Evolutionary conservation across 1,284 basidiomycete species (phyloP), one percentile per base, ranked within the genome.

Genomic region (Cryptococcus wingfieldii): DNA sequence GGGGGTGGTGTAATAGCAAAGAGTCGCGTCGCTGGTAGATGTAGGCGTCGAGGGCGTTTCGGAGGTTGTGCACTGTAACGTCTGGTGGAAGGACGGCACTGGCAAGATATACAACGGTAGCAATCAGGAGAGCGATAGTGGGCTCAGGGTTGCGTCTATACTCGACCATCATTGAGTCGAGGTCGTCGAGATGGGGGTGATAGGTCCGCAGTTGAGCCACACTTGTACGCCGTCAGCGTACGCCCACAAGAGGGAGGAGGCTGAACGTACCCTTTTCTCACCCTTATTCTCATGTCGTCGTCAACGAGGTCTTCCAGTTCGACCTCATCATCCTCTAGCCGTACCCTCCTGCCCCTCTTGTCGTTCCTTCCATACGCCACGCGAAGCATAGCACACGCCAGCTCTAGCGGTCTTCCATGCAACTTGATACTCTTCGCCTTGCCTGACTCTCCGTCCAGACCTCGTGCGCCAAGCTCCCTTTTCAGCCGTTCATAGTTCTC

Each of bases 121-220:
- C 51, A 9, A 72, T 51, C 4, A 74, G 59, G 1, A 75, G 59
- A 37, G 61, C 48, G 13, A 58, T 57, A 12, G 58, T 50, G 10
- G 49, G 39, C 5, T 55, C 53, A 9, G 56, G 46, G 8, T 55
- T 45, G 8, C 43, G 25, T 28, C 43, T 45, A 47, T 60, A 58
- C 6, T 53, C 28, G n/a, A 50, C 53, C 34, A 67, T 65, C 27
- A 74, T 55, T 16, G 56, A 51, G 9, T 55, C 25, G 2, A 75
- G 47, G 25, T 63, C 48, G 10, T 72, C 69, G 38, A 75, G 62
- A 47, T 73, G 72, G 4, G 72, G 71, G 49, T 75, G 73, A 14
- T 63, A 68, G 13, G 66, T 65, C 14, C 63, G 61, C 13, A 75
- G 58, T 51, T 68, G 65, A 3, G 60, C 41, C 34, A 64, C 65